Base-by-base conservation (phyloP, 192 early-diverging fungal genomes). In the Coemansia aciculifera region DNA sequence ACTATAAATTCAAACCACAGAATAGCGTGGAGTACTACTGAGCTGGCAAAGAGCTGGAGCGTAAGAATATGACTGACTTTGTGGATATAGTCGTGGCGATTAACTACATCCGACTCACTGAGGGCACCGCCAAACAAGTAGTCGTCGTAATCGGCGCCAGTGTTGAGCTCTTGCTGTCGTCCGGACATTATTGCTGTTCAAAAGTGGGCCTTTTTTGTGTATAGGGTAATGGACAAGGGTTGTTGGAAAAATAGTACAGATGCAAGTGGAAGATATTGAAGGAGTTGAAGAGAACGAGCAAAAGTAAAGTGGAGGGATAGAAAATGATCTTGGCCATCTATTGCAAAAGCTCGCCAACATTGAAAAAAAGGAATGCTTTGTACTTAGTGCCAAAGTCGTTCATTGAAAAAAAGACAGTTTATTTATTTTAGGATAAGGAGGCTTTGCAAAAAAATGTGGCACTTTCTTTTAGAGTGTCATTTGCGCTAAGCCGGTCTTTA, bases 1-100 rank as follows among this genome's bases (percentile, higher is more conserved):
- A 59, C 31, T 32, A 59, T 19, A 59, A 59, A 59, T 32, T 59
- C 56, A 59, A 59, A 59, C 56, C 31, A 34, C 17, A 59, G 9
- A 36, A 59, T 59, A 10, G 31, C 9, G 31, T 36, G 56, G 12
- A 32, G 15, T 3, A 59, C 31, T 31, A 59, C 32, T 36, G 56
- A 59, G 34, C 13, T 36, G 56, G 56, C 56, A 31, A 59, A 34
- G 8, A 59, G 34, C 15, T 36, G 34, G n/a, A 59, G 31, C 13
- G 56, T 36, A 15, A 59, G 4, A 11, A 59, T 36, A 9, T 17
- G 29, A 13, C 56, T 13, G 34, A 59, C 56, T 36, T 36, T 59
- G 56, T 59, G 29, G 31, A 59, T 19, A 32, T 36, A 59, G 56
- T 32, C 56, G n/a, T 59, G 29, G 56, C 56, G 56, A 34, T 32